Evolutionary conservation across 73 alveolate species (phyloP).

Genomic region (Tetrahymena thermophila): DNA sequence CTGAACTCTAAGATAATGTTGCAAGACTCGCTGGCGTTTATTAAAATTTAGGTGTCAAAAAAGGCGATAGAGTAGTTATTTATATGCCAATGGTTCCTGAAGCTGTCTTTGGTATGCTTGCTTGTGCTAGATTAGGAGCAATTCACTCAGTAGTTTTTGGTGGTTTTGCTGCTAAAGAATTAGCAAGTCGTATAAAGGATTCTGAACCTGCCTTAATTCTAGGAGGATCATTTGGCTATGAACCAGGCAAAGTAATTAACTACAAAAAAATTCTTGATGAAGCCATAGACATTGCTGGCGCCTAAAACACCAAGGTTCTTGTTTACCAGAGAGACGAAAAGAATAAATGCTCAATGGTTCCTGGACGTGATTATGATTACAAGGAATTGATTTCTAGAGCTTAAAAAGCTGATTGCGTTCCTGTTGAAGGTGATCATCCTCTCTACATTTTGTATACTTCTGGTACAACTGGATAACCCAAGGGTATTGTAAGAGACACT

Average conservation of each 20-base stretch:
- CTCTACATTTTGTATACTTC: slow-evolving; percentile 97
- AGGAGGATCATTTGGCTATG: slow-evolving; percentile 93
- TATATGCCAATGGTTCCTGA: slow-evolving; percentile 99
- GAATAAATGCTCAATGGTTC: not conserved
- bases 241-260: slow-evolving; percentile 83
- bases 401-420: slow-evolving; percentile 50
- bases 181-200: slow-evolving; percentile 90
- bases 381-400: slow-evolving; percentile 41
- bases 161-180: slow-evolving; percentile 95
- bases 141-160: slow-evolving; percentile 99
- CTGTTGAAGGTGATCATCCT: slow-evolving; percentile 80
- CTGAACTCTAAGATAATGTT: slow-evolving; percentile 73
- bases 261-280: slow-evolving; percentile 81
- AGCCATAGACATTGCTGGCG: slow-evolving; percentile 68
- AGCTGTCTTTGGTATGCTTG: slow-evolving; percentile 92
- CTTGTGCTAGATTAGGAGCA: slow-evolving; percentile 99
- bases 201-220: slow-evolving; percentile 79
- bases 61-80: slow-evolving; percentile 92
- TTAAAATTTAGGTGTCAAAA: slow-evolving; percentile 67
- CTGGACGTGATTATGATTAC: slow-evolving; percentile 51
- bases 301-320: slow-evolving; percentile 39
- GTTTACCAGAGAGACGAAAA: slow-evolving; percentile 52
- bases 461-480: slow-evolving; percentile 99
- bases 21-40: slow-evolving; percentile 85
- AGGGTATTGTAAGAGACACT: slow-evolving; percentile 97